Percentiles rank a stretch among this genome's conserved stretches.
Evolutionary conservation across 345 rosid species (phyloP).

Genomic region (Raphanus raphanistrum): DNA sequence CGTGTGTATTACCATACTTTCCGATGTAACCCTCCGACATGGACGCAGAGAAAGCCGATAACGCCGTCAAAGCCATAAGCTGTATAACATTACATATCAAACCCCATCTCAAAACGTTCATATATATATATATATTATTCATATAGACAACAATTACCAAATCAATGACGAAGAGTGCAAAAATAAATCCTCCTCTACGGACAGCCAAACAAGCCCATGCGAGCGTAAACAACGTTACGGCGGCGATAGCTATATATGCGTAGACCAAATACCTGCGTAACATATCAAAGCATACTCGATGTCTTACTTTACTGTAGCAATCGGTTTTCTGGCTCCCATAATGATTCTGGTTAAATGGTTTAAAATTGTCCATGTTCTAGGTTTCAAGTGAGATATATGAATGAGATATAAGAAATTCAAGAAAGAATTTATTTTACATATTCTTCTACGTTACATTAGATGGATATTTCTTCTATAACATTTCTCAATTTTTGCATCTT

Average conservation of each 20-base stretch:
- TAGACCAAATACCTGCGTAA: conserved; percentile 28
- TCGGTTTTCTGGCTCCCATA: background rate
- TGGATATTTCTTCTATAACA: background rate
- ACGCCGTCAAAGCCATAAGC: conserved; percentile 45
- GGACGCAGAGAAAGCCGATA: conserved; percentile 59
- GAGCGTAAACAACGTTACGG: conserved; percentile 20
- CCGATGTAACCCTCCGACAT: conserved; percentile 55
- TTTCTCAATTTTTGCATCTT: background rate
- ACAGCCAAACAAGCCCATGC: conserved; percentile 33
- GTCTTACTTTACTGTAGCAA: background rate
- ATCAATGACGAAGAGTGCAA: conserved; percentile 38
- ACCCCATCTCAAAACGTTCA: conserved; percentile 3
- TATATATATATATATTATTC: background rate
- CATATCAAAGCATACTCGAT: background rate
- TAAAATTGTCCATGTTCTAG: background rate
- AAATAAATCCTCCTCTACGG: conserved; percentile 28
- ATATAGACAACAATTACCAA: conserved; percentile 25
- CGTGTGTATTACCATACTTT: conserved; percentile 52
- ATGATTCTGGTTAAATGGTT: background rate
- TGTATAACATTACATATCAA: conserved; percentile 30
- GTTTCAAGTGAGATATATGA: background rate
- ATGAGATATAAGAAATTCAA: background rate
- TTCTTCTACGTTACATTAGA: background rate
- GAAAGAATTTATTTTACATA: background rate
- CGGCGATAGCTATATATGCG: conserved; percentile 32